A percentile compares a stretch with the other conserved stretches of the same genome.
Conservation (phyloP, 768 basidiomycete species). For the Macrocybe gigantea region DNA sequence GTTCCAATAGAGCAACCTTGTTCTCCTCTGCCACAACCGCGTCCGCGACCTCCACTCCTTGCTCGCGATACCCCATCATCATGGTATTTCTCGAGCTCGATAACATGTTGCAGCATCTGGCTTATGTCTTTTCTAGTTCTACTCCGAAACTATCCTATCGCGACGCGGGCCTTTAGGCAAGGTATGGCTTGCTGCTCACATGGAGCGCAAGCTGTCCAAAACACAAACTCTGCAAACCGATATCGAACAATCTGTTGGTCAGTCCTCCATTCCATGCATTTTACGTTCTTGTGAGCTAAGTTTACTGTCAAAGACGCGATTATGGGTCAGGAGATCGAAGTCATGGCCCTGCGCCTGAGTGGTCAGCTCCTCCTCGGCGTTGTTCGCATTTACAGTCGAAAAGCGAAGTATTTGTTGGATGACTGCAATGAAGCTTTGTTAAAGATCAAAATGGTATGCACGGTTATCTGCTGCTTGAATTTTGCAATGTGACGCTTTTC, state of each 20-base stretch:
- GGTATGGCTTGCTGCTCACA: conserved; percentile 99
- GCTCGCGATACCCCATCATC: conserved; percentile 20
- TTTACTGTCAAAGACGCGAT: conserved; percentile 61
- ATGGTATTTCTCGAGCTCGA: conserved; percentile 9
- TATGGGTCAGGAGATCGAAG: conserved; percentile 86
- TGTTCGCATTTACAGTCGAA: conserved; percentile 94
- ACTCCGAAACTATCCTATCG: conserved; percentile 90
- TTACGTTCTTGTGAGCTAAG: not conserved
- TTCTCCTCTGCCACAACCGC: conserved; percentile 17
- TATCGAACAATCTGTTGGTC: conserved; percentile 90
- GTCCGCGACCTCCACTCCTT: conserved; percentile 11
- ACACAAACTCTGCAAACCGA: conserved; percentile 91
- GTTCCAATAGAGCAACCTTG: conserved; percentile 4
- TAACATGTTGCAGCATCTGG: no score
- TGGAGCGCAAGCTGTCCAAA: conserved; percentile 97
- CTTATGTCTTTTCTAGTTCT: conserved; percentile 49
- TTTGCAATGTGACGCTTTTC: conserved; percentile 3
- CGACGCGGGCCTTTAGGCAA: conserved; percentile 91
- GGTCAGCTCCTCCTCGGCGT: conserved; percentile 96
- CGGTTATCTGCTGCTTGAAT: not conserved
- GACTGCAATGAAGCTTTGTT: conserved; percentile 96
- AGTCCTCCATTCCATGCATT: conserved; percentile 18
- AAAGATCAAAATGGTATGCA: conserved; percentile 86
- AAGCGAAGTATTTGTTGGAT: conserved; percentile 95
- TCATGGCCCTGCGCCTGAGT: conserved; percentile 94